phyloP scores from a whole-genome alignment of 192 early-diverging fungal species.

The Chytriomyces confervae region DNA sequence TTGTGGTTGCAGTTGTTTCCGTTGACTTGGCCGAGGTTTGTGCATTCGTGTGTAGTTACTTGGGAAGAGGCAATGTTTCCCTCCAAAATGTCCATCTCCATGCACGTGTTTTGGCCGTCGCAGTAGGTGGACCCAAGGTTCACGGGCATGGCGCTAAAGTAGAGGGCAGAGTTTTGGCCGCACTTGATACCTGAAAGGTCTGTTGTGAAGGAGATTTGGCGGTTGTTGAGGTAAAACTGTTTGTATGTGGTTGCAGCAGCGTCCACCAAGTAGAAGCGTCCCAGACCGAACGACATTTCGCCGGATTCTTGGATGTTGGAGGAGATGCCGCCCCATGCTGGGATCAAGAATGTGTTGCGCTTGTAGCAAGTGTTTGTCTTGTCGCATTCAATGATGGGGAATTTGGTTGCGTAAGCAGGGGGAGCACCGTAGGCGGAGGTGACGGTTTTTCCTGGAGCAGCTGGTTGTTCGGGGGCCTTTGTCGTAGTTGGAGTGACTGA shows the following conservation, averaged over 20 bases:
- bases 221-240: slow-evolving; percentile 24
- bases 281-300: background rate
- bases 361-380: background rate
- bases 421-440: no score
- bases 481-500: no score
- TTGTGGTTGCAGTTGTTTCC: background rate
- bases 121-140: slow-evolving; percentile 5
- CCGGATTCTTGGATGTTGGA: background rate
- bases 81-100: slow-evolving; percentile 33
- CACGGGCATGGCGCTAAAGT: background rate
- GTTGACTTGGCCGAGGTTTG: background rate
- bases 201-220: background rate
- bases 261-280: slow-evolving; percentile 6
- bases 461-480: no score
- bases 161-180: background rate
- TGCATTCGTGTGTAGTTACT: slow-evolving; percentile 10
- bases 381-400: background rate
- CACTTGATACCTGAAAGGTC: slow-evolving; percentile 12
- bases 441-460: no score
- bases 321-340: background rate
- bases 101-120: slow-evolving; percentile 28
- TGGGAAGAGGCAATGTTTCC: slow-evolving; percentile 9
- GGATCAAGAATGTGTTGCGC: background rate
- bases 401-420: no score
- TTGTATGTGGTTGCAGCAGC: slow-evolving; percentile 22